Evolutionary conservation across 306 rosid species (phyloP), one percentile per base, ranked within the genome.

Genomic region (Luffa aegyptiaca): DNA sequence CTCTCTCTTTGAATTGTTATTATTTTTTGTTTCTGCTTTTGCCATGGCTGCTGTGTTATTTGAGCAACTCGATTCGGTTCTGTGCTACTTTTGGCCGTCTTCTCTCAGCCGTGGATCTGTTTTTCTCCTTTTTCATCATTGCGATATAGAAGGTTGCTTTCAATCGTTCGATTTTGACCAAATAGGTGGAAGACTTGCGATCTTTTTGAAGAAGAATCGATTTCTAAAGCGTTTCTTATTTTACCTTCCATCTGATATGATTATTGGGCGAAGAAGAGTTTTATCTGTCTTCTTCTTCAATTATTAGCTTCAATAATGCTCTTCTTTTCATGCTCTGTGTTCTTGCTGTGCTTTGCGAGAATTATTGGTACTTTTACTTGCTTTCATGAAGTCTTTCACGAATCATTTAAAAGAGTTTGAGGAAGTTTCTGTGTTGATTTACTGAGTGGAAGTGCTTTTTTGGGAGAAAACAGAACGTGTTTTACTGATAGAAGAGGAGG

Each of bases 391-490:
- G 53, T 20, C 31, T 45, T 70, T 20, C 76, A 20, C 36, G 76
- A 42, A 68, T 18, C 12, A 42, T 68, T 41, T 26, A 68, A 10
- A 41, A 70, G 76, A 26, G 10, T 72, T 72, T 48, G 56, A 46
- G 76, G 37, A 26, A 44, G 57, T 71, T 71, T 31, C 17, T 26
- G 36, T 72, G 58, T 48, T 45, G 3, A 46, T 72, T 72, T 72
- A 44, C 58, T 45, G 13, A 72, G 16, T 72, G 77, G 77, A 46
- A 72, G 58, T 46, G 77, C 31, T 48, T 71, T 44, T 71, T 71
- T 16, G 9, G 58, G 53, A 49, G 16, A 3, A 13, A 20, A 45
- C 76, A 70, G 56, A 42, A n/a, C 17, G 5, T 44, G 53, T 5
- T 10, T 69, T 3, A 10, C 8, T 20, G 9, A 53, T 44, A 69